Base-by-base conservation (phyloP, 2,329 filamentous ascomycete species). In the Monilinia fructigena region DNA sequence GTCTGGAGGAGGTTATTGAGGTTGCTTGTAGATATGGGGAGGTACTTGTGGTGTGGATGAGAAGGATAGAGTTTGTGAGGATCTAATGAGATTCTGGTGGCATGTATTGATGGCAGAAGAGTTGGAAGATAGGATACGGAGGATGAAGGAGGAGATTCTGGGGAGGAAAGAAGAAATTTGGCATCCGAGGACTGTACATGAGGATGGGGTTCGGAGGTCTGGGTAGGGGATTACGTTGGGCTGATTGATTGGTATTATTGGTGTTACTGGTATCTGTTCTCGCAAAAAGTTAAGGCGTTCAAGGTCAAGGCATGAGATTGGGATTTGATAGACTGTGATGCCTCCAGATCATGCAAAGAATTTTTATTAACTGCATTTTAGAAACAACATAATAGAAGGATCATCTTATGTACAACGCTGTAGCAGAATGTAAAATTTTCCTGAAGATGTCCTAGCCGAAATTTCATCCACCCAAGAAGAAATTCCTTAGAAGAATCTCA, bases 41-140 rank as follows among this genome's bases (percentile, higher is more conserved):
- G 14, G 31, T 38, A 16, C 48, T 66, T 53, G 35, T 58, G 18
- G 26, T 8, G 26, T 8, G 28, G 28, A 48, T 12, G 31, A 38
- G 7, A 40, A 66, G 52, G 45, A 10, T 10, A n/a, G 6, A 40
- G 35, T 62, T 2, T 66, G 64, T 50, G 56, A 35, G 48, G 58
- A 62, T 38, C 40, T 66, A 28, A 55, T 56, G n/a, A 40, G 64
- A 26, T 66, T 66, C 55, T 66, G 64, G 64, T 66, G 64, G 64
- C 14, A 28, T 16, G 31, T 66, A 26, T 16, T 66, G 40, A 45
- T 38, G n/a, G 20, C 48, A 2, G 64, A 66, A 31, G 48, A 66
- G 11, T 8, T 66, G 40, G 40, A 55, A 14, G 56, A 66, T 16
- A 55, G 23, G 18, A 26, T 66, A 16, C 16, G 11, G 10, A 40